Base-by-base conservation (phyloP, 768 basidiomycete genomes). In the Agaricus subrufescens region DNA sequence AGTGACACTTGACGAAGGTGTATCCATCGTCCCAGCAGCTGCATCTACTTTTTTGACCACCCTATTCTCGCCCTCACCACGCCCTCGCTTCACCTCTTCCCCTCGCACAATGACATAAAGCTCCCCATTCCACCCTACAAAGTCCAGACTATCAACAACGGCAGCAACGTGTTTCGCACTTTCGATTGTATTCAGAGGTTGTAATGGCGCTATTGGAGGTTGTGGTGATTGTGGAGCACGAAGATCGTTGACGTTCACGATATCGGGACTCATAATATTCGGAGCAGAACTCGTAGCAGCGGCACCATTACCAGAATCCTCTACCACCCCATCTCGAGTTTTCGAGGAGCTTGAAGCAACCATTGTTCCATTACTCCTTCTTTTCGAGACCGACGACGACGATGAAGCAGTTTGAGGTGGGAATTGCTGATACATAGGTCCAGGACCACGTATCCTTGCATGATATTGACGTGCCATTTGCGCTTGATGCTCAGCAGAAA, bases 101-200 rank as follows among this genome's bases (percentile, higher is more conserved):
- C 38, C 38, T 60, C 84, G 74, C 50, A 81, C 81, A 52, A 86
- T 80, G 56, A 83, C 84, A 62, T 83, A 86, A 65, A 86, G 83
- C 69, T 86, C 85, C 39, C 83, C 82, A 66, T 87, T 82, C 85
- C 84, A 87, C n/a, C 85, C 85, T 1, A 87, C 66, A 59, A 86
- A 87, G 67, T 87, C 85, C 30, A 87, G 63, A 26, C 76, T 75
- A 3, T 78, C 80, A 0, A 86, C 60, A 27, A 67, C 65, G 3
- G 68, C 65, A 1, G 84, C 83, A 52, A 87, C 55, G 29, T 75
- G 59, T 71, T 73, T 29, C 78, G 71, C 46, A 79, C 82, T 52
- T 69, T 74, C 30, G 75, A 72, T 11, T 8, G 48, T 56, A 10
- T 34, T 26, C 2, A 50, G 27, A 14, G 49, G 55, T 4, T 48